Percentiles rank a stretch among this genome's conserved stretches.
These are phyloP conservation scores for Pulchroboletus neoregius DNA, from an alignment of 1,284 basidiomycete species.

Conservation along the genomic window DNA sequence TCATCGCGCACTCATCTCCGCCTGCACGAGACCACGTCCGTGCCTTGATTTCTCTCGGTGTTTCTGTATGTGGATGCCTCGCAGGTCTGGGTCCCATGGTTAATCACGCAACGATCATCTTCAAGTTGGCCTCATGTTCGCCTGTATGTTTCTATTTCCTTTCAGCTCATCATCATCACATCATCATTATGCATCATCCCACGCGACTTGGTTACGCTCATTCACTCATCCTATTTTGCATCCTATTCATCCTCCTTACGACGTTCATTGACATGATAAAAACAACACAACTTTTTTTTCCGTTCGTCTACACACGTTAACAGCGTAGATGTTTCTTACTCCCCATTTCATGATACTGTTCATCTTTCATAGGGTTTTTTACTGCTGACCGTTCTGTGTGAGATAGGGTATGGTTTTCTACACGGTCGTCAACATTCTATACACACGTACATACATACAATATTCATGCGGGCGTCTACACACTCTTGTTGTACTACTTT, in stretches of 20 bases:
- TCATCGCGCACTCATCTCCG: not conserved
- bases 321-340: constrained; percentile 14
- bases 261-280: constrained; percentile 8
- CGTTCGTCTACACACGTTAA: constrained; percentile 2
- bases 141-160: constrained; percentile 11
- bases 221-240: constrained; percentile 18
- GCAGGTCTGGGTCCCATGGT: constrained; percentile 21
- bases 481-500: constrained; percentile 2
- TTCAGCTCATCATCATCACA: constrained; percentile 5
- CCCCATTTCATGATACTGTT: constrained; percentile 1
- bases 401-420: constrained; percentile 20
- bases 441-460: constrained; percentile 5
- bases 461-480: constrained; percentile 2
- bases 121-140: constrained; percentile 1
- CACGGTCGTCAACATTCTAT: constrained; percentile 3
- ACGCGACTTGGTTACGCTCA: constrained; percentile 9
- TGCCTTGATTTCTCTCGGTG: constrained; percentile 3
- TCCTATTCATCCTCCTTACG: constrained; percentile 1
- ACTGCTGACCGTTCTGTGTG: constrained; percentile 6
- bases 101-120: constrained; percentile 13
- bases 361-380: constrained; percentile 13
- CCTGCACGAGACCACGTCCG: not conserved
- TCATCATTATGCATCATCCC: constrained; percentile 17
- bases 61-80: constrained; percentile 10
- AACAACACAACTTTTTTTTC: constrained; percentile 5